These are phyloP conservation scores for Fragaria ananassa DNA, from an alignment of 306 rosid genomes.

Conservation along the genomic window DNA sequence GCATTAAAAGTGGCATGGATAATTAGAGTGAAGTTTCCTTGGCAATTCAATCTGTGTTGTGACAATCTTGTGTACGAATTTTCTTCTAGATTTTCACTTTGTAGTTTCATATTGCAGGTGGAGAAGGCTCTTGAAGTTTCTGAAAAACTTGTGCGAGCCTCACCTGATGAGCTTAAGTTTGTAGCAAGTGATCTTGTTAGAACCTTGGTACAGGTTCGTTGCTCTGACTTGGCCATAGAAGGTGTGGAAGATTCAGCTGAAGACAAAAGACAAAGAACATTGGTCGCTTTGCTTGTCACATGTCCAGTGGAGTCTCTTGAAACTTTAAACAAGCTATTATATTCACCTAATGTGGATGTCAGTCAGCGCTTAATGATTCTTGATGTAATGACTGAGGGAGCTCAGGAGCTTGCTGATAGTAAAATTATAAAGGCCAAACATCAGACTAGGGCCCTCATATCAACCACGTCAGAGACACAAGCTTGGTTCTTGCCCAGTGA, in stretches of 20 bases:
- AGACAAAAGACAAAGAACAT: slow-evolving; percentile 80
- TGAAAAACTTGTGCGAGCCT: slow-evolving; percentile 81
- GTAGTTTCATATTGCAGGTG: slow-evolving; percentile 45
- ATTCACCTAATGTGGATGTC: slow-evolving; percentile 81
- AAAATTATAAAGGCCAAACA: slow-evolving; percentile 54
- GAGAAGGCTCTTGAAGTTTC: slow-evolving; percentile 85
- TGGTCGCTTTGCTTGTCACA: slow-evolving; percentile 72
- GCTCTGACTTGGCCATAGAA: slow-evolving; percentile 86
- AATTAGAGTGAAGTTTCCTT: slow-evolving; percentile 10
- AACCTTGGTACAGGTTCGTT: slow-evolving; percentile 84
- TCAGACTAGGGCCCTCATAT: slow-evolving; percentile 53
- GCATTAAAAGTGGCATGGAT: slow-evolving; percentile 18
- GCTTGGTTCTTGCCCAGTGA: slow-evolving; percentile 92
- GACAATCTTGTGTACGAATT: slow-evolving; percentile 5
- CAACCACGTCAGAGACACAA: slow-evolving; percentile 66
- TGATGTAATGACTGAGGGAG: slow-evolving; percentile 92
- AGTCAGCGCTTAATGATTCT: slow-evolving; percentile 93
- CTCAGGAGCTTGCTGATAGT: slow-evolving; percentile 77
- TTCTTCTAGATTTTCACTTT: slow-evolving; percentile 15
- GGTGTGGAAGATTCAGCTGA: slow-evolving; percentile 87
- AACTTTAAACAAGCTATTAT: slow-evolving; percentile 65
- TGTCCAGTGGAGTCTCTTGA: slow-evolving; percentile 73
- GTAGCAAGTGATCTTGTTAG: slow-evolving; percentile 71
- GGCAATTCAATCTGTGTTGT: not conserved
- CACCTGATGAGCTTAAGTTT: slow-evolving; percentile 89